Evolutionary conservation across 169 alveolate species (phyloP).

Genomic region (Eimeria brunetti): DNA sequence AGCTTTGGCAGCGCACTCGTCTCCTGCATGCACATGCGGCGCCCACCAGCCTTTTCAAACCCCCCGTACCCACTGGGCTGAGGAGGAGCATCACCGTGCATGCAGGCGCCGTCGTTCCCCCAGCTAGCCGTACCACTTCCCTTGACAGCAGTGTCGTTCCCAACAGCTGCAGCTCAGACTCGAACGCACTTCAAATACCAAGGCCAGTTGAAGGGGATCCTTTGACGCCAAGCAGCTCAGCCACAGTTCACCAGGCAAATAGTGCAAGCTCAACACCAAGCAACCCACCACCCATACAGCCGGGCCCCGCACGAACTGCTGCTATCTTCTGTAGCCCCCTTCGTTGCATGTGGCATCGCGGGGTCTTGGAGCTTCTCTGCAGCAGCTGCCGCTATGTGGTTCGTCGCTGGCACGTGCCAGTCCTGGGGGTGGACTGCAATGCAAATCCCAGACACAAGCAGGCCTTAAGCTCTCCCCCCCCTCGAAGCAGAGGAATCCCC

Average conservation of each 20-base stretch:
- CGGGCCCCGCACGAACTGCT: neutral
- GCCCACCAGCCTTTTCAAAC: neutral
- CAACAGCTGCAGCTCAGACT: neutral
- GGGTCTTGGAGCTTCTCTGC: constrained; percentile 89
- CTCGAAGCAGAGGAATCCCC: constrained; percentile 92
- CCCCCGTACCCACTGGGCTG: neutral
- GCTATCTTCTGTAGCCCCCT: neutral
- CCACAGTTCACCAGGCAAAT: neutral
- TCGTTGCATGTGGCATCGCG: constrained; percentile 88
- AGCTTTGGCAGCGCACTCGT: neutral
- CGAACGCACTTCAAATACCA: neutral
- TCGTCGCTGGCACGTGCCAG: constrained; percentile 91
- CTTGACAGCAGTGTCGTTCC: neutral
- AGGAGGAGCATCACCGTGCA: neutral
- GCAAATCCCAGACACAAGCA: constrained; percentile 93
- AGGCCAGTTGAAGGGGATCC: neutral
- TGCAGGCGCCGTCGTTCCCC: neutral
- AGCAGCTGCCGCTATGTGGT: constrained; percentile 92
- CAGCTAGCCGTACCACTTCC: neutral
- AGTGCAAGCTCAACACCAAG: neutral
- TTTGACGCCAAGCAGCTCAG: neutral
- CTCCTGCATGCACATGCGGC: neutral
- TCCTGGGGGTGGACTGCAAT: constrained; percentile 92
- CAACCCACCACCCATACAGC: neutral
- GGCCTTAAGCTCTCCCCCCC: constrained; percentile 90